Evolutionary conservation across 441 rosid species (phyloP).

Genomic region (Flueggea neowawraea): DNA sequence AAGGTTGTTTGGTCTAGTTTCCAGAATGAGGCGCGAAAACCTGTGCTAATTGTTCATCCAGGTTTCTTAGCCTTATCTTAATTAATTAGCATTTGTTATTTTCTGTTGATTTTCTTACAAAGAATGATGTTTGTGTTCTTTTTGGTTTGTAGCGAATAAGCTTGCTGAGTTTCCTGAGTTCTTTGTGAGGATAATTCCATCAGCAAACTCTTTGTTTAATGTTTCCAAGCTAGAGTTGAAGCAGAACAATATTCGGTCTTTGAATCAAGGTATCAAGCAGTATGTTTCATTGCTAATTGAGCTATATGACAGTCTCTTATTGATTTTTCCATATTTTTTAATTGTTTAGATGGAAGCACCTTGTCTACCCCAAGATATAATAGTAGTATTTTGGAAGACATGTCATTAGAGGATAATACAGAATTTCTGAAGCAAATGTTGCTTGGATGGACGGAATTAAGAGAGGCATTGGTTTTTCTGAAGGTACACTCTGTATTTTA

Average conservation of each 20-base stretch:
- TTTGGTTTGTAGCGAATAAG: conserved; percentile 38
- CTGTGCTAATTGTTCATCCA: conserved; percentile 70
- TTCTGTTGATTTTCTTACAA: not conserved
- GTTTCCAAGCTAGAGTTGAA: conserved; percentile 64
- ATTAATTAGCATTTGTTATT: not conserved
- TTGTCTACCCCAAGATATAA: conserved; percentile 75
- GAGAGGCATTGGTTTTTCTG: conserved; percentile 67
- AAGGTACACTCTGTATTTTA: conserved; percentile 36
- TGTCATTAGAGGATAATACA: conserved; percentile 65
- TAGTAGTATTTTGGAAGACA: conserved; percentile 88
- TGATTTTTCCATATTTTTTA: conserved; percentile 5
- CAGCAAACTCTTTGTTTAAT: conserved; percentile 60
- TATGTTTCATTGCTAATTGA: conserved; percentile 7
- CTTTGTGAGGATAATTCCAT: conserved; percentile 69
- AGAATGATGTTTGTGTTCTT: not conserved
- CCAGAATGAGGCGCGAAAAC: conserved; percentile 92
- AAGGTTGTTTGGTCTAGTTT: conserved; percentile 81
- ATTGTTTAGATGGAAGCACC: conserved; percentile 39
- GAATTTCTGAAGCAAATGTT: conserved; percentile 58
- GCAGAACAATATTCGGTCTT: conserved; percentile 64
- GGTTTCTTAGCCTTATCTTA: conserved; percentile 31
- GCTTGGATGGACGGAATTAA: conserved; percentile 59
- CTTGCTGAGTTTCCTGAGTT: conserved; percentile 55
- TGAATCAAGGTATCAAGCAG: conserved; percentile 50
- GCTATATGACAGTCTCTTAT: conserved; percentile 10